phyloP scores from a whole-genome alignment of 1,139 yeast species.

The Sugiyamaella castrensis region DNA sequence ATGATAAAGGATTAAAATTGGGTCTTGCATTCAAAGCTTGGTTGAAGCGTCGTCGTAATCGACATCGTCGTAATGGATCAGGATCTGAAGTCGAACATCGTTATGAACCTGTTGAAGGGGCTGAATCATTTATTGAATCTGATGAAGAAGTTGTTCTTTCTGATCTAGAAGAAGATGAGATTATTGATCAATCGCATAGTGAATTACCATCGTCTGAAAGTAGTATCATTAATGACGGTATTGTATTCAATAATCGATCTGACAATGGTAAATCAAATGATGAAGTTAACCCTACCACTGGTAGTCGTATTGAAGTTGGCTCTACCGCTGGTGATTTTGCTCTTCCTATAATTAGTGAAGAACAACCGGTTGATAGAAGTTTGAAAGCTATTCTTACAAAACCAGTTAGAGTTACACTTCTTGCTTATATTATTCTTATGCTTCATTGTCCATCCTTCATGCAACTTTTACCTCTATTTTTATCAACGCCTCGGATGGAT shows the following conservation, averaged over 20 bases:
- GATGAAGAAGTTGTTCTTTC: constrained; percentile 15
- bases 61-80: too few relatives aligned
- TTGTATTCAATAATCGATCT: background rate
- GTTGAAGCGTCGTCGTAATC: constrained; percentile 1
- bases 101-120: constrained; percentile 6
- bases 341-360: too few relatives aligned
- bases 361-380: constrained; percentile 9
- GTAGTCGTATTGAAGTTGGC: background rate
- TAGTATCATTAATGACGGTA: background rate
- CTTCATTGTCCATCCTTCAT: constrained; percentile 52
- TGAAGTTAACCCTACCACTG: constrained; percentile 12
- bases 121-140: constrained; percentile 8
- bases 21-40: constrained; percentile 23
- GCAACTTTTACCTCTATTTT: constrained; percentile 58
- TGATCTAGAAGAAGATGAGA: constrained; percentile 15
- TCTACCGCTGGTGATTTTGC: too few relatives aligned
- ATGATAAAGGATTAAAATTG: constrained; percentile 45
- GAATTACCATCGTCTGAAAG: background rate
- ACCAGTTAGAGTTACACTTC: constrained; percentile 30
- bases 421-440: constrained; percentile 36
- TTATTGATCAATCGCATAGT: background rate
- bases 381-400: constrained; percentile 26
- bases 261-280: background rate
- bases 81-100: too few relatives aligned
- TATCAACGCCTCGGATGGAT: constrained; percentile 49